A percentile compares a stretch with the other conserved stretches of the same genome.
These are phyloP conservation scores for Sarocladium brachiariae DNA, from an alignment of 2,329 filamentous ascomycete species.

Conservation along the genomic window DNA sequence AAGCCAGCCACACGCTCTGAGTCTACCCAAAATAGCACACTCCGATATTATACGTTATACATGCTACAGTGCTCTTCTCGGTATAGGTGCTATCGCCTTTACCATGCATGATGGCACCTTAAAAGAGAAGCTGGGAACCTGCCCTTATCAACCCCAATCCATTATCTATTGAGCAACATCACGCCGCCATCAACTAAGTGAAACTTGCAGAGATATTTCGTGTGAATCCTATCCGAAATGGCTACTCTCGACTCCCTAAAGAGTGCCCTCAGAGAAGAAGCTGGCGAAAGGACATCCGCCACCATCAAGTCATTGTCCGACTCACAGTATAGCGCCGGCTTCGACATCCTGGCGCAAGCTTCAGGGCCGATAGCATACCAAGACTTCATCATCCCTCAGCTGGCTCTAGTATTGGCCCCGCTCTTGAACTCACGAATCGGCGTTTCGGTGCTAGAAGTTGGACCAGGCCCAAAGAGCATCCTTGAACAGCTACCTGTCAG, in stretches of 20 bases:
- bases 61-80: neutral
- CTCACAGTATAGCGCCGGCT: constrained; percentile 41
- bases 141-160: neutral
- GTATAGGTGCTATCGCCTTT: neutral
- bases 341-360: constrained; percentile 33
- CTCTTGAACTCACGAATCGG: constrained; percentile 31
- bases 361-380: constrained; percentile 33
- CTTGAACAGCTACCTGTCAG: constrained; percentile 38
- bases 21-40: neutral
- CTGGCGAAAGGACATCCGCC: neutral
- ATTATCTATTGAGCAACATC: neutral
- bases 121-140: constrained; percentile 4
- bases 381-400: constrained; percentile 45
- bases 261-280: neutral
- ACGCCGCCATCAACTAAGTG: neutral
- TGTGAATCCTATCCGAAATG: neutral
- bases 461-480: constrained; percentile 49
- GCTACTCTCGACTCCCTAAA: constrained; percentile 6
- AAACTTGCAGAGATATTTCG: neutral
- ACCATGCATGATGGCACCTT: neutral
- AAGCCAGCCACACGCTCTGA: neutral
- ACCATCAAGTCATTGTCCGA: constrained; percentile 31
- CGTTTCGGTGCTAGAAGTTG: constrained; percentile 52
- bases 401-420: constrained; percentile 33
- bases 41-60: neutral